Percentiles rank a stretch among this genome's conserved stretches.
phyloP scores from a whole-genome alignment of 148 eudicot species.

The Cornus suecica region DNA sequence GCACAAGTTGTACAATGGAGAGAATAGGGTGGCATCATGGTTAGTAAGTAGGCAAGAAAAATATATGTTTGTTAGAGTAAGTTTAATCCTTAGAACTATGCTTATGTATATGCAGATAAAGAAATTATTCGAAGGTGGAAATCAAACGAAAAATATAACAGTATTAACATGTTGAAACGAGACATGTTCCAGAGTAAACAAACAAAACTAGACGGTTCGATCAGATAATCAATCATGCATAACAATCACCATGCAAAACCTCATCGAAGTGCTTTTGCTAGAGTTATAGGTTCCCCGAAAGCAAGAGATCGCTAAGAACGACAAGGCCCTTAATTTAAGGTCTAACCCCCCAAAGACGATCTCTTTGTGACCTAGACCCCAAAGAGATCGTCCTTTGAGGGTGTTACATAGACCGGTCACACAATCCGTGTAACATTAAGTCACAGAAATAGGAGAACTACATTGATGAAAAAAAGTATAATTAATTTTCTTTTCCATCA shows the following conservation, averaged over 20 bases:
- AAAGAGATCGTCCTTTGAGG: too few species aligned
- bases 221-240: neutral
- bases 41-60: neutral
- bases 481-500: neutral
- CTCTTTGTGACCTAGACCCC: too few species aligned
- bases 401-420: neutral
- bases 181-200: too few species aligned
- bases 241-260: neutral
- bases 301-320: neutral
- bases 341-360: too few species aligned
- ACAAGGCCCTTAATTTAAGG: neutral
- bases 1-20: neutral
- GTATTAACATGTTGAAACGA: too few species aligned
- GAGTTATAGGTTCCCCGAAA: neutral
- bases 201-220: too few species aligned
- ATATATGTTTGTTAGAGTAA: too few species aligned
- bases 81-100: too few species aligned
- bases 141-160: neutral
- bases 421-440: neutral
- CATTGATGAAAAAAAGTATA: neutral
- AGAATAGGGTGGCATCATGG: neutral
- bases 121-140: neutral
- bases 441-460: neutral
- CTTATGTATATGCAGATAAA: neutral
- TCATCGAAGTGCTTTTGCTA: neutral